Conservation (phyloP, 805 yeast species). For the Nakazawaea holstii region DNA sequence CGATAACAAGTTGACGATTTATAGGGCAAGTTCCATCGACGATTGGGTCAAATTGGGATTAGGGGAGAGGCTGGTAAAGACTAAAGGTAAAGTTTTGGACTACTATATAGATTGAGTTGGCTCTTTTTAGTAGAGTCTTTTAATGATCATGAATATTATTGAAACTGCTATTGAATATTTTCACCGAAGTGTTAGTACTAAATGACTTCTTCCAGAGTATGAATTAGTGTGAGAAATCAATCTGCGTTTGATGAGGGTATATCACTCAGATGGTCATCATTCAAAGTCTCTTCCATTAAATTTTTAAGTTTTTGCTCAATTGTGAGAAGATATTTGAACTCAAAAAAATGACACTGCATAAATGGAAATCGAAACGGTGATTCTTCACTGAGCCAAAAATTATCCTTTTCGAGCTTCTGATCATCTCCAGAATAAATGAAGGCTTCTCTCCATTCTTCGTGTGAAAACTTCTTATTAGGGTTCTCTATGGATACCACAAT, state of each 20-base stretch:
- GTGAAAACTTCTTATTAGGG: slow-evolving; percentile 38
- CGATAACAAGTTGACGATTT: slow-evolving; percentile 21
- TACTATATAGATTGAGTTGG: slow-evolving; percentile 4
- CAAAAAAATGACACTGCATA: slow-evolving; percentile 60
- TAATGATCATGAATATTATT: not conserved
- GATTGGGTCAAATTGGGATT: slow-evolving; percentile 38
- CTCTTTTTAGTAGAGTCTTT: slow-evolving; percentile 10
- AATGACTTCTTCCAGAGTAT: no score
- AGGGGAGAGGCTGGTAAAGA: slow-evolving; percentile 28
- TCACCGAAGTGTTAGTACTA: no score
- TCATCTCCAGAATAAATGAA: slow-evolving; percentile 25
- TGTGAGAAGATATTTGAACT: slow-evolving; percentile 6
- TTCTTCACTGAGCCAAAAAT: slow-evolving; percentile 59
- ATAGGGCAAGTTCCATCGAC: slow-evolving; percentile 18
- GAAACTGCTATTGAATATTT: not conserved
- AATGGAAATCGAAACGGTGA: slow-evolving; percentile 71
- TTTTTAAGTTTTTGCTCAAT: slow-evolving; percentile 4
- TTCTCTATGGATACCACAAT: slow-evolving; percentile 29
- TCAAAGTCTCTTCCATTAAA: not conserved
- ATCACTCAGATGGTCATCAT: no score
- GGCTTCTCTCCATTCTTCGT: slow-evolving; percentile 46
- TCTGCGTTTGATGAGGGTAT: no score
- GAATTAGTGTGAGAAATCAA: no score
- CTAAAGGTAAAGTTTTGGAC: slow-evolving; percentile 13
- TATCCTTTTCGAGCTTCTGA: slow-evolving; percentile 15